Conservation (phyloP, 2,329 filamentous ascomycete species). For the Penicillium sp. region DNA sequence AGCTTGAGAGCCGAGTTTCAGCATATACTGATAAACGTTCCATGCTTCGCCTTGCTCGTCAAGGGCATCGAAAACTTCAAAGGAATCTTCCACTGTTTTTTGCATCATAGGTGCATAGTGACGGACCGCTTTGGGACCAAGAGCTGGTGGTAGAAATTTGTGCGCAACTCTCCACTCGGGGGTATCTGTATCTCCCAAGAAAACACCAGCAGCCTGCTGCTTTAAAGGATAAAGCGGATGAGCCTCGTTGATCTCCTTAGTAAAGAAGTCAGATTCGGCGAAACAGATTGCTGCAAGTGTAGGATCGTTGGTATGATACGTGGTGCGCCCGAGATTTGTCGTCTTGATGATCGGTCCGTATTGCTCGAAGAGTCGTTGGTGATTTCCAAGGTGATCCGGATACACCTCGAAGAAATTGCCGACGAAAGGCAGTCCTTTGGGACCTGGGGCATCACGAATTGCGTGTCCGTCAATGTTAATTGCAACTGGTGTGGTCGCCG, state of each 20-base stretch:
- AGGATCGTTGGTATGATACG: conserved; percentile 57
- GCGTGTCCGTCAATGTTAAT: conserved; percentile 16
- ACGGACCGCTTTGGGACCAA: conserved; percentile 21
- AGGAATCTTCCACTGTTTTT: conserved; percentile 53
- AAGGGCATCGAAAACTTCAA: conserved; percentile 51
- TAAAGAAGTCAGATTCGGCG: conserved; percentile 55
- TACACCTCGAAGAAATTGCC: conserved; percentile 59
- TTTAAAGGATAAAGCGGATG: conserved; percentile 35
- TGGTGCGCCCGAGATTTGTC: conserved; percentile 52
- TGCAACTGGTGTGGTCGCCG: conserved; percentile 10
- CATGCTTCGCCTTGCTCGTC: conserved; percentile 49
- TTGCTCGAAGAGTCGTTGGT: conserved; percentile 55
- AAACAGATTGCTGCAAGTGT: conserved; percentile 50
- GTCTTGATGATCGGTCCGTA: conserved; percentile 58
- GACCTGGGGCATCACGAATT: conserved; percentile 14
- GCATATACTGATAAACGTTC: conserved; percentile 55
- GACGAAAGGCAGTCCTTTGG: conserved; percentile 38
- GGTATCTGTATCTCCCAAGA: conserved; percentile 36
- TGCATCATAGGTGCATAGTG: conserved; percentile 62
- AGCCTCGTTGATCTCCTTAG: conserved; percentile 51
- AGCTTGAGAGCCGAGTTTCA: conserved; percentile 49
- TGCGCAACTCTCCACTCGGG: conserved; percentile 49
- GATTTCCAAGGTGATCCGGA: conserved; percentile 61
- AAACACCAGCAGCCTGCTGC: conserved; percentile 31
- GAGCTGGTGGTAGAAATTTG: conserved; percentile 52